Conservation (phyloP, 83 land plant genomes). For the Larix sibirica region DNA sequence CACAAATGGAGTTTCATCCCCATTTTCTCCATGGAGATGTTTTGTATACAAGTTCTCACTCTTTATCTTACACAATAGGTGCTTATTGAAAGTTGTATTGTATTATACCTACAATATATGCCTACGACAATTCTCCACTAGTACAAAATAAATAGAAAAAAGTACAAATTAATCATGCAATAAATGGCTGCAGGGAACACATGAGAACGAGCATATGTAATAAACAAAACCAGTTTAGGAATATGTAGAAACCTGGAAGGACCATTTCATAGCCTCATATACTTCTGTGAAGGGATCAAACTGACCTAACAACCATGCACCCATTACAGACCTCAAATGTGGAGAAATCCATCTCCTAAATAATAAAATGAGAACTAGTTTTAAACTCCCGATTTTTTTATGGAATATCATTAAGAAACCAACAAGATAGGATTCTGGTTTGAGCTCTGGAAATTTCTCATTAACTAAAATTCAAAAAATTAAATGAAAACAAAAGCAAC, state of each 20-base stretch:
- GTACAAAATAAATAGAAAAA: too few species aligned
- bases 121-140: too few species aligned
- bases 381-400: not conserved
- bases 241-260: slow-evolving; percentile 65
- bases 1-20: too few species aligned
- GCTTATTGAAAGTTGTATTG: too few species aligned
- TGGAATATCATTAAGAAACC: not conserved
- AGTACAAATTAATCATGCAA: too few species aligned
- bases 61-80: too few species aligned
- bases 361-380: not conserved
- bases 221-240: too few species aligned
- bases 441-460: not conserved
- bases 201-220: too few species aligned
- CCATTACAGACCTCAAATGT: slow-evolving; percentile 87
- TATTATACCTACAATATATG: too few species aligned
- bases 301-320: slow-evolving; percentile 98
- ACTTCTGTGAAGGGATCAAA: slow-evolving; percentile 86
- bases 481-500: slow-evolving; percentile 7
- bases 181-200: too few species aligned
- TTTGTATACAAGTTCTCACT: too few species aligned
- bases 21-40: too few species aligned
- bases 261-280: slow-evolving; percentile 87
- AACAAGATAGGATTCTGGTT: not conserved
- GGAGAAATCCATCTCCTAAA: slow-evolving; percentile 89
- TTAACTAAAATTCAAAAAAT: not conserved